Evolutionary conservation across 169 alveolate genomes (phyloP), one percentile per base, ranked within the genome.

Genomic region (Plasmodium cynomolgi): DNA sequence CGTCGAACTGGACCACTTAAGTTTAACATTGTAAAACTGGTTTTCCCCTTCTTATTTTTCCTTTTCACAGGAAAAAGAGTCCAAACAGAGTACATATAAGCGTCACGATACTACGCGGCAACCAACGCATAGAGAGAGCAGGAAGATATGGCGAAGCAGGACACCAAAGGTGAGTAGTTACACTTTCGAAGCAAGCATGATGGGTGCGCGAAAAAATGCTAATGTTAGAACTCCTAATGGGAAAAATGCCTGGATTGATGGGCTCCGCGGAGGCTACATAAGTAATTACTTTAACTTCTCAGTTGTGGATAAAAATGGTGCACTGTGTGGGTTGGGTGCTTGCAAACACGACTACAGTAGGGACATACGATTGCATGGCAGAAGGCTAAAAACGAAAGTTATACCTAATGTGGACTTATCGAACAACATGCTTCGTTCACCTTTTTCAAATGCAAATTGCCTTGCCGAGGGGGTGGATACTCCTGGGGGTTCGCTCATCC

Each of bases 221-320:
- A 29, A n/a, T 68, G n/a, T 1, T 84, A 68, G 41, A 15, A 84
- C 33, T 34, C 33, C 39, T 29, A 58, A 82, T 50, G 20, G 83
- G 47, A 84, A 84, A 71, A 26, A 71, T 84, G 34, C 82, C 20
- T 86, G 93, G 93, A 47, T 1, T 9, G 80, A 86, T 77, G 93
- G 62, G 15, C 71, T 86, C 13, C 56, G 93, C 71, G 85, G 85
- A 20, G 93, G 93, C 15, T 86, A 75, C 47, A 8, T 29, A 50
- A 86, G 86, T n/a, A 86, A 75, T 34, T 54, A 50, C 41, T 86
- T 86, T 86, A 47, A 77, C 71, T 86, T 86, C 71, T 86, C 93
- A 3, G 20, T 75, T 75, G 17, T 15, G 29, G 84, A 86, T 20
- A 47, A 77, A 86, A 34, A 75, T 20, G 73, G 62, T 23, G 33